Base-by-base conservation (phyloP, 106 monocot species). In the Triglochin maritima region DNA sequence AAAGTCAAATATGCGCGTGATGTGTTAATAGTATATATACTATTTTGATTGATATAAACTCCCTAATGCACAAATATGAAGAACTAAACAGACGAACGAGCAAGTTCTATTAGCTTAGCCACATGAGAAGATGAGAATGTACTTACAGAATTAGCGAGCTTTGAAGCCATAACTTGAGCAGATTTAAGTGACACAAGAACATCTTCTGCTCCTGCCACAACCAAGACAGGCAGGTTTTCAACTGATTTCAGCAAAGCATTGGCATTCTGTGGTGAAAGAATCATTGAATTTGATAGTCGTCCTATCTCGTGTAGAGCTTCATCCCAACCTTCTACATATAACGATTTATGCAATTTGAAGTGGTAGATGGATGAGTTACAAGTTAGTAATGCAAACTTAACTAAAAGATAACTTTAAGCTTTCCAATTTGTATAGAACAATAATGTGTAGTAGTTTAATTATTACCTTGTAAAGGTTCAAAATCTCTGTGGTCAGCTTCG, bases 231-330 rank as follows among this genome's bases (percentile, higher is more conserved):
- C 59, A 93, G 70, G 52, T 82, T 80, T 46, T 89, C 77, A 51
- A 86, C 73, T 9, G 88, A 80, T 69, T 86, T 86, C 43, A 89
- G 63, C 56, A 93, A 67, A 44, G 73, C 52, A 12, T 74, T 64
- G 54, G 79, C 83, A 76, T 69, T 79, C 51, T 82, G 76, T 48
- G 86, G 67, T 46, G 93, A 84, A 15, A 93, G 80, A 41, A 93
- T 86, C 14, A 77, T 85, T 50, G 85, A 67, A 69, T 76, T 86
- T 13, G 93, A 93, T 11, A 86, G 59, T 6, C 89, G 74, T 6
- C 93, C 93, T 15, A 93, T 86, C 76, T 93, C 93, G 74, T 89
- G 93, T 17, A 93, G 72, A 17, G 93, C 93, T 80, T 93, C 86
- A 65, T 93, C 93, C 93, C 93, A 93, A 15, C 93, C 93, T 65